Evolutionary conservation across 306 rosid genomes (phyloP).

Genomic region (Inga laurina): DNA sequence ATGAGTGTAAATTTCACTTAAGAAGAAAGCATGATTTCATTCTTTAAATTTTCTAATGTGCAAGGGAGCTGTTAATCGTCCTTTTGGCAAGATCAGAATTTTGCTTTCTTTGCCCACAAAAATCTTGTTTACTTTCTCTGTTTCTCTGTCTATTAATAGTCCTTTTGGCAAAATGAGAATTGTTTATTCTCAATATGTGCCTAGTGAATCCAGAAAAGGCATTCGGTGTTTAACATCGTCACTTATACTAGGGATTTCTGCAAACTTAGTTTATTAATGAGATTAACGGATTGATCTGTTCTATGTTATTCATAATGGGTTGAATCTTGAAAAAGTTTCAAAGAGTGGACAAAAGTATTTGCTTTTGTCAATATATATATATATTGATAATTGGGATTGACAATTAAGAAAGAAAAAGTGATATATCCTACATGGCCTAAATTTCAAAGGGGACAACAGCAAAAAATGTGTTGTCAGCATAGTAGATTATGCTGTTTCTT

Average conservation of each 20-base stretch:
- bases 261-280: not conserved
- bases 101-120: not conserved
- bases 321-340: not conserved
- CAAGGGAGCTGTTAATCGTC: not conserved
- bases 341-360: not conserved
- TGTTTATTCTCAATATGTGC: not conserved
- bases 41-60: not conserved
- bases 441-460: not conserved
- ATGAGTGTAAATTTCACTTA: conserved; percentile 13
- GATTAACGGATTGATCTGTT: not conserved
- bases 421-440: not conserved
- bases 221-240: not conserved
- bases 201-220: not conserved
- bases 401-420: not conserved
- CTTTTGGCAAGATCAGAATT: too few relatives aligned
- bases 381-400: not conserved
- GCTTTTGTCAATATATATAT: too few relatives aligned
- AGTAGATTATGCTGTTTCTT: not conserved
- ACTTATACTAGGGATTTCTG: not conserved
- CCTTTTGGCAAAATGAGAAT: not conserved
- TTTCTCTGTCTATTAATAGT: not conserved
- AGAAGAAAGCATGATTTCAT: not conserved
- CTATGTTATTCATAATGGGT: not conserved
- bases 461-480: not conserved
- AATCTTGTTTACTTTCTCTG: not conserved